Percentiles rank a stretch among this genome's conserved stretches.
Conservation (phyloP, 2,329 filamentous ascomycete species). For the Claviceps sp. region DNA sequence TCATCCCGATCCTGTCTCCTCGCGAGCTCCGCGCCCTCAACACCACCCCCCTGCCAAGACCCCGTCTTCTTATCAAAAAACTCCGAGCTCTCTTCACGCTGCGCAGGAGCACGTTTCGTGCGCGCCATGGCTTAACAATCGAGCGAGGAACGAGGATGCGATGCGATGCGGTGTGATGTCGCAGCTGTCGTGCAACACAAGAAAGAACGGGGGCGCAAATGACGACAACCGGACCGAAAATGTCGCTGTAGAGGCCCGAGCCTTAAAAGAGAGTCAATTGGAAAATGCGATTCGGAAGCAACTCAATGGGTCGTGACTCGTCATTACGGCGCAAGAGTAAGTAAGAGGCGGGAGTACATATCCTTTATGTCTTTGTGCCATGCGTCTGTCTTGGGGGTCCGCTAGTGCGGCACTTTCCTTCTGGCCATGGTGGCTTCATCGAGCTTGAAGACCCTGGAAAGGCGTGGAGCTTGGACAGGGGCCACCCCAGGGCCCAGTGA, state of each 20-base stretch:
- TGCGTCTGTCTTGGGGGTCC: too few relatives aligned
- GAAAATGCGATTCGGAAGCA: too few relatives aligned
- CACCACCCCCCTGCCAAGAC: conserved; percentile 20
- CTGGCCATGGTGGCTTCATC: conserved; percentile 6
- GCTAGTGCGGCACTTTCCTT: background rate
- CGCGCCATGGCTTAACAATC: conserved; percentile 44
- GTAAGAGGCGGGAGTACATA: background rate
- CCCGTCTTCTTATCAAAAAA: conserved; percentile 39
- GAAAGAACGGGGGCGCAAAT: too few relatives aligned
- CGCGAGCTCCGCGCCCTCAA: conserved; percentile 15
- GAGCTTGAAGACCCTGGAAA: background rate
- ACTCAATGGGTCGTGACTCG: too few relatives aligned
- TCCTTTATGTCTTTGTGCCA: background rate
- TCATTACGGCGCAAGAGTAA: background rate
- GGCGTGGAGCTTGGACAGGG: too few relatives aligned
- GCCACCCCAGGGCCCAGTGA: too few relatives aligned
- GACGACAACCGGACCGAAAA: too few relatives aligned
- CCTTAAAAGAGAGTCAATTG: too few relatives aligned
- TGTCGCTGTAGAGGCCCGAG: too few relatives aligned
- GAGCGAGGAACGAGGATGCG: background rate
- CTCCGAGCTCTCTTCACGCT: conserved; percentile 54
- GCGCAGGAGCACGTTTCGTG: conserved; percentile 54
- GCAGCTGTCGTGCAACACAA: background rate
- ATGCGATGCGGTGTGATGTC: background rate
- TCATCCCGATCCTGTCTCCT: background rate